Conservation (phyloP, 2,329 filamentous ascomycete species). For the Lachnellula arida region DNA sequence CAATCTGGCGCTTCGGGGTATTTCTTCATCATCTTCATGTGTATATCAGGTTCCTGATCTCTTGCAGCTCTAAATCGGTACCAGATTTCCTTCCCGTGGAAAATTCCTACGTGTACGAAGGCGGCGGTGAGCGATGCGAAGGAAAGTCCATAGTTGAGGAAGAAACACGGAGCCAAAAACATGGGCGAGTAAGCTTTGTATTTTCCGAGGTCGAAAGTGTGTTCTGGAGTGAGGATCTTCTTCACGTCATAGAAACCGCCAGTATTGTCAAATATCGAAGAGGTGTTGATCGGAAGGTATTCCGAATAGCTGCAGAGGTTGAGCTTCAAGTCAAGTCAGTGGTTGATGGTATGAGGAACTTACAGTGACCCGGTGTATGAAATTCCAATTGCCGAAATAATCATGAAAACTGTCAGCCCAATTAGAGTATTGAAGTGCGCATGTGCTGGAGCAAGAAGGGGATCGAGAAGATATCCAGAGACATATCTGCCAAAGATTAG, state of each 20-base stretch:
- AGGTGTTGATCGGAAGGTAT: conserved; percentile 66
- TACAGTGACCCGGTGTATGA: conserved; percentile 57
- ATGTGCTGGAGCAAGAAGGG: conserved; percentile 65
- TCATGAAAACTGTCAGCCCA: conserved; percentile 61
- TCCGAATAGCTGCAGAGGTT: conserved; percentile 46
- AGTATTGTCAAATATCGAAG: conserved; percentile 67
- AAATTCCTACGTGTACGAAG: conserved; percentile 60
- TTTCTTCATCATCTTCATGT: conserved; percentile 50
- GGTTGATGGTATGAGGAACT: not conserved
- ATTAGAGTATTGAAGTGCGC: conserved; percentile 69
- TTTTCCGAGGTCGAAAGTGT: conserved; percentile 57
- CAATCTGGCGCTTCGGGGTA: conserved; percentile 52
- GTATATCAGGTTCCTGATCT: conserved; percentile 44
- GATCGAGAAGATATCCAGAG: conserved; percentile 48
- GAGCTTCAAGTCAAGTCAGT: too few relatives aligned
- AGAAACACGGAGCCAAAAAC: conserved; percentile 68
- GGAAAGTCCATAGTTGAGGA: conserved; percentile 63
- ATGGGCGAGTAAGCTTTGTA: conserved; percentile 69
- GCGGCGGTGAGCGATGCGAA: conserved; percentile 68
- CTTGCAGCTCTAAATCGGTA: conserved; percentile 21
- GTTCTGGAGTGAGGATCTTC: conserved; percentile 56
- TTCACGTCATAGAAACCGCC: conserved; percentile 60
- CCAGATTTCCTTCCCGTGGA: conserved; percentile 64
- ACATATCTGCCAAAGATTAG: conserved; percentile 12
- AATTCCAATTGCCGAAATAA: conserved; percentile 52